phyloP scores from a whole-genome alignment of 371 early-diverging fungal genomes.

The Thermomucor indicae-seudaticae region DNA sequence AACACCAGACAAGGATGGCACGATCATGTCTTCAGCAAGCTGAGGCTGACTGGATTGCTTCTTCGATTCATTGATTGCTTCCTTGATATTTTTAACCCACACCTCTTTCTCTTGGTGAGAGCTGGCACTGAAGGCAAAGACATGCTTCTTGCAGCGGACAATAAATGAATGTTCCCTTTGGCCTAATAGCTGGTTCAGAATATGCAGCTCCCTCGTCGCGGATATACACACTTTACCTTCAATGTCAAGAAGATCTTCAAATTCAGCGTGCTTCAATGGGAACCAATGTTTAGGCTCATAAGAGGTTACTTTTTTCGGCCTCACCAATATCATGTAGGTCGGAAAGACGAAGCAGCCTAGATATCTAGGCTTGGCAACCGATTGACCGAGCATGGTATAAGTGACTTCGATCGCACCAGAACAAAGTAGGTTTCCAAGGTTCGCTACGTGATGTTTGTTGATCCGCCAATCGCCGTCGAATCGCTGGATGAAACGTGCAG shows the following conservation, averaged over 20 bases:
- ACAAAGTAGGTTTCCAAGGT: constrained; percentile 29
- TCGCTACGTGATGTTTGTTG: constrained; percentile 19
- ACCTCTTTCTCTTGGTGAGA: constrained; percentile 41
- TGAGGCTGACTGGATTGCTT: constrained; percentile 5
- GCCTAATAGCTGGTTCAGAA: constrained; percentile 9
- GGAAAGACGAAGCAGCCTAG: constrained; percentile 55
- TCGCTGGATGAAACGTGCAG: constrained; percentile 32
- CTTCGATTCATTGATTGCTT: constrained; percentile 25
- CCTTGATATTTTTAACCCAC: constrained; percentile 30
- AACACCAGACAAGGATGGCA: constrained; percentile 28
- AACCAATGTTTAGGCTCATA: constrained; percentile 62
- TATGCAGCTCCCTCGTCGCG: neutral
- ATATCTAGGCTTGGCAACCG: constrained; percentile 33
- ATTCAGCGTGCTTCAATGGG: constrained; percentile 43
- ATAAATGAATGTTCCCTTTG: constrained; percentile 33
- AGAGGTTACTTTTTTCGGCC: constrained; percentile 45
- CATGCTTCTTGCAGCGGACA: constrained; percentile 37
- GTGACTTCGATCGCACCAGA: constrained; percentile 44
- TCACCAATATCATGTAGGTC: constrained; percentile 47
- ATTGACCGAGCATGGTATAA: constrained; percentile 34
- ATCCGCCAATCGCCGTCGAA: constrained; percentile 38
- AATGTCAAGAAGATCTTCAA: constrained; percentile 38
- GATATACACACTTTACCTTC: constrained; percentile 18
- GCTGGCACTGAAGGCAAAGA: constrained; percentile 40
- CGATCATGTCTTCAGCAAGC: constrained; percentile 18